These are phyloP conservation scores for Pogostemon cablin DNA, from an alignment of 257 asterid species.

Conservation along the genomic window DNA sequence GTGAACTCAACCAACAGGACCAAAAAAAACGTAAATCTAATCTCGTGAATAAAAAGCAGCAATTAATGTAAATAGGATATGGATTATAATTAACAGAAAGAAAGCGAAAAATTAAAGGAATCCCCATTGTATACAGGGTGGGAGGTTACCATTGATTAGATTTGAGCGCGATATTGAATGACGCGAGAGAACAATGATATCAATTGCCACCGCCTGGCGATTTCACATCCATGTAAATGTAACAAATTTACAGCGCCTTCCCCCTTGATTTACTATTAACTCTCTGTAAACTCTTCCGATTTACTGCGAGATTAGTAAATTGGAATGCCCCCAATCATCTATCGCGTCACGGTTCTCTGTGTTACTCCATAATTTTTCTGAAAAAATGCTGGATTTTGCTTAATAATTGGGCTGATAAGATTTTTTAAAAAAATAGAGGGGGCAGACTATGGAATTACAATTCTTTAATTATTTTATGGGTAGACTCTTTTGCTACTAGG, in stretches of 20 bases:
- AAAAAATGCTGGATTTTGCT: too few relatives aligned
- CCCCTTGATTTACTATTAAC: background rate
- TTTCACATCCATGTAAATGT: background rate
- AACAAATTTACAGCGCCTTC: background rate
- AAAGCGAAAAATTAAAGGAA: background rate
- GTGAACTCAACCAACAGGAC: conserved; percentile 9
- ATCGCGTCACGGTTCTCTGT: too few relatives aligned
- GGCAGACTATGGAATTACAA: too few relatives aligned
- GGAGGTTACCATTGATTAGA: conserved; percentile 39
- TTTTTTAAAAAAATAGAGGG: too few relatives aligned
- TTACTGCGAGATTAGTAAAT: background rate
- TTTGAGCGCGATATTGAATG: conserved; percentile 33
- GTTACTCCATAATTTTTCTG: too few relatives aligned
- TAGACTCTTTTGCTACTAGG: too few relatives aligned
- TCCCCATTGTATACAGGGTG: background rate
- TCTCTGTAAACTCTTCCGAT: background rate
- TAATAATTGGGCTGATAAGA: too few relatives aligned
- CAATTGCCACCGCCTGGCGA: conserved; percentile 17
- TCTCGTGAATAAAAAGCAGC: background rate
- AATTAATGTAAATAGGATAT: background rate
- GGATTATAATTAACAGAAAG: background rate
- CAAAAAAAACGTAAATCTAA: background rate
- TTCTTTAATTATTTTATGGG: too few relatives aligned
- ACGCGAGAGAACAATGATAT: conserved; percentile 28
- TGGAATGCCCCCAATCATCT: too few relatives aligned